These are phyloP conservation scores for Colletotrichum viniferum DNA, from an alignment of 2,329 filamentous ascomycete species.

Conservation along the genomic window DNA sequence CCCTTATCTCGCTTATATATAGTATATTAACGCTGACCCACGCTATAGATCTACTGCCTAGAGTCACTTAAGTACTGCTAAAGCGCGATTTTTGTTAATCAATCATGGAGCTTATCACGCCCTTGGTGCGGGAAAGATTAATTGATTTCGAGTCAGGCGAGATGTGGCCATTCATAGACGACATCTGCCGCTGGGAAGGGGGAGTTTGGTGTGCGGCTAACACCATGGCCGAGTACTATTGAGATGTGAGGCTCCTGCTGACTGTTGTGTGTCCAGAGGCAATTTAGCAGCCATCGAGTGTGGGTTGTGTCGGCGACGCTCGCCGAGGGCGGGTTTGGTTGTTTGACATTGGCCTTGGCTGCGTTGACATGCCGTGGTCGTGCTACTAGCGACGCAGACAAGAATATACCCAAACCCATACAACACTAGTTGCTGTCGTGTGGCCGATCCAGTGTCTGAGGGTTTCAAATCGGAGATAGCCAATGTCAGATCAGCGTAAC, in stretches of 20 bases:
- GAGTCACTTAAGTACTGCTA: too few relatives aligned
- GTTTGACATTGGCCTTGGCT: not conserved
- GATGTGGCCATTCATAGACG: not conserved
- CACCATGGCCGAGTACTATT: not conserved
- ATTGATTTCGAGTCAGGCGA: constrained; percentile 7
- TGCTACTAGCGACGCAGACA: not conserved
- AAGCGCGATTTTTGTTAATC: too few relatives aligned
- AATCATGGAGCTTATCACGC: too few relatives aligned
- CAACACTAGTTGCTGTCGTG: not conserved
- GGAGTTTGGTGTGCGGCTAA: not conserved
- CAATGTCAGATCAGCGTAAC: constrained; percentile 6
- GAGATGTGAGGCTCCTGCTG: not conserved
- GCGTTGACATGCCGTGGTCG: not conserved
- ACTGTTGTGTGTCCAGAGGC: not conserved
- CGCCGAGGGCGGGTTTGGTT: not conserved
- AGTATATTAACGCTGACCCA: too few relatives aligned
- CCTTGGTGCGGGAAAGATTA: not conserved
- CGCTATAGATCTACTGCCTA: too few relatives aligned
- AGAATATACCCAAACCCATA: not conserved
- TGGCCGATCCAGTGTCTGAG: not conserved
- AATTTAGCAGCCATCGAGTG: not conserved
- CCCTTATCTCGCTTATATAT: too few relatives aligned
- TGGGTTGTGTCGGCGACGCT: not conserved
- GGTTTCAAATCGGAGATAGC: constrained; percentile 1
- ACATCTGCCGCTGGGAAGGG: not conserved